Base-by-base conservation (phyloP, 306 rosid genomes). In the Glycine tomentella region DNA sequence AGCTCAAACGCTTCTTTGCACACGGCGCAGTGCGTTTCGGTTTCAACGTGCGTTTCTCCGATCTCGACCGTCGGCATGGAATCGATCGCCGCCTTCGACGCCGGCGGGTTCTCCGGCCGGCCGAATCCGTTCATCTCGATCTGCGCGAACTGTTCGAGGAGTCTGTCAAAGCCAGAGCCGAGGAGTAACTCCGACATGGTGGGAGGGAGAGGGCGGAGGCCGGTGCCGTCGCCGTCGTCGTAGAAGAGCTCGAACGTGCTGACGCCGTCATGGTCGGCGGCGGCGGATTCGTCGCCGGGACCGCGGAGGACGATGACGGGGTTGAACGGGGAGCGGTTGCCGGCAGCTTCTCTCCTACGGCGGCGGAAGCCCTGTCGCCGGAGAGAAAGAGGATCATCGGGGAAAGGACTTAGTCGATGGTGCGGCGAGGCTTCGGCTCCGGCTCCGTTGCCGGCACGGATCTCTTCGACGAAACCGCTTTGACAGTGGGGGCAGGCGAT, bases 301-400 rank as follows among this genome's bases (percentile, higher is more conserved):
- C 95, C 93, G 3, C 98, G 96, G 3, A 95, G 86, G 16, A 93
- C 97, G 46, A 95, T 92, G 14, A 95, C 94, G 0, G 99, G 99
- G 58, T 95, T 93, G 25, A 93, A 93, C 0, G 97, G 91, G 0
- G 95, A 89, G 31, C 94, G 87, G 69, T 69, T 90, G 1, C 79
- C 89, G 12, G 90, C 87, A 12, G 91, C 53, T 45, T 84, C 84
- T 0, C 93, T 92, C 13, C 96, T 90, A 12, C 89, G 71, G 7
- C 96, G 84, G 40, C 94, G 97, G 4, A 89, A 50, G 0, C 69
- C 79, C 58, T 83, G 86, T 1, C 80, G 53, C 2, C 69, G 25
- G 3, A 72, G 40, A 2, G 80, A 12, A 83, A 56, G 0, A 76
- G 78, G 80, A 25, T n/a, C 3, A 88, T 55, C 1, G 84, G 85